Evolutionary conservation across 805 yeast genomes (phyloP), one percentile per base, ranked within the genome.

Genomic region (Yamadazyma kitorensis): DNA sequence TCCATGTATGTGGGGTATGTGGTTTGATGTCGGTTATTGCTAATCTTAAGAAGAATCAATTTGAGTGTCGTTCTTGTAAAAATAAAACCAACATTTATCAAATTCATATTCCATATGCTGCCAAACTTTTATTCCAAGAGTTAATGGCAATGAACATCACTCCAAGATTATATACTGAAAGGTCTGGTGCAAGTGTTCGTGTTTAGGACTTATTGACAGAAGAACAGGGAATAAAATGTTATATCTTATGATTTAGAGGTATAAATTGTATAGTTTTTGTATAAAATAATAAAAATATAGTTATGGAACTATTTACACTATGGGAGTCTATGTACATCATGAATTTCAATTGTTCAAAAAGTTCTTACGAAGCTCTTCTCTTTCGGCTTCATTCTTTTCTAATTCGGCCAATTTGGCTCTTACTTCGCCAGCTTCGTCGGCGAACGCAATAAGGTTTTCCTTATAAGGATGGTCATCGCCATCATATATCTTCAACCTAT

Each of bases 81-180:
- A 93, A 93, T 70, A 93, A 93, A 76, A 93, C 97, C 45, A 94
- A 91, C 65, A 91, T 93, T 53, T 93, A 87, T 67, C 99, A 93
- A 73, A 85, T 89, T 48, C 95, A 91, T 56, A 86, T 93, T 55
- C 99, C 99, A 30, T 93, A 93, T 61, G 99, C 99, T 30, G 98
- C 98, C 35, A 93, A 93, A 69, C 74, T 93, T 57, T 70, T 93
- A 60, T 93, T 93, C 87, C 99, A 93, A 70, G 99, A 93, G 69
- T 76, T 93, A 57, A 93, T 93, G 98, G 96, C 98, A 26, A 93
- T 93, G 99, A 93, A 93, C 64, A 93, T 93, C 54, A 84, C 96
- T 14, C 98, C 98, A 36, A 81, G 98, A 67, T 65, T 91, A 70
- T 91, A 91, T 64, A 87, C 98, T n/a, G 96, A 91, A 49, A 79